Evolutionary conservation across 139 green algal species (phyloP), one percentile per base, ranked within the genome.

Genomic region (Auxenochlorella protothecoides): DNA sequence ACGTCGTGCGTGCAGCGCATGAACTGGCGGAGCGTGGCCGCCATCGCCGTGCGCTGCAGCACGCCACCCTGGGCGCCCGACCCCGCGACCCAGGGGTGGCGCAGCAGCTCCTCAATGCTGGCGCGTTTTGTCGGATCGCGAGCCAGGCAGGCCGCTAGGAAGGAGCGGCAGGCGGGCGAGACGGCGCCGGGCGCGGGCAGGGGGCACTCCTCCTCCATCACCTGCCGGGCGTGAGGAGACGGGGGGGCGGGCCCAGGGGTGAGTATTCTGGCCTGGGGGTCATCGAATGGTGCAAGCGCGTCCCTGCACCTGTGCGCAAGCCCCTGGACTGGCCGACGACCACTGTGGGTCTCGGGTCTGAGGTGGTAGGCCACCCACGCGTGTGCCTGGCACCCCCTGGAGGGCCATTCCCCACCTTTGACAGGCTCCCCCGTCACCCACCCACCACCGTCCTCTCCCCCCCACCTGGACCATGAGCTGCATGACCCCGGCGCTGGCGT

Each of bases 401-500:
- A 44, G 66, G 11, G 44, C 8, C 53, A 52, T 16, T 63, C 13
- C 14, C 4, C 5, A 2, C 3, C 14, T 12, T 44, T 3, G 51
- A 16, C 62, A 66, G 14, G 6, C 62, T 7, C 11, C 62, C 63
- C n/a, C 51, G 5, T 5, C 51, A 27, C 51, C 44, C n/a, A 5
- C 8, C 16, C 59, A 11, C 44, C 14, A 2, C 27, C 44, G 15
- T 6, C 4, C 14, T 44, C 27, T 44, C 68, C 4, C 52, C 13
- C 54, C 16, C 8, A 79, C 84, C 70, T 89, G 82, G 13, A 95
- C 85, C 84, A 96, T 94, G 55, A 96, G 83, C 72, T 91, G 76
- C 71, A 95, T 76, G 14, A 88, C 85, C 3, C 87, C 86, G 5
- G 62, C 84, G 10, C 66, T 73, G 3, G 87, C 84, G 53, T 92